A percentile compares a stretch with the other conserved stretches of the same genome.
Conservation (phyloP, 2,329 filamentous ascomycete species). For the Aspergillus latus region DNA sequence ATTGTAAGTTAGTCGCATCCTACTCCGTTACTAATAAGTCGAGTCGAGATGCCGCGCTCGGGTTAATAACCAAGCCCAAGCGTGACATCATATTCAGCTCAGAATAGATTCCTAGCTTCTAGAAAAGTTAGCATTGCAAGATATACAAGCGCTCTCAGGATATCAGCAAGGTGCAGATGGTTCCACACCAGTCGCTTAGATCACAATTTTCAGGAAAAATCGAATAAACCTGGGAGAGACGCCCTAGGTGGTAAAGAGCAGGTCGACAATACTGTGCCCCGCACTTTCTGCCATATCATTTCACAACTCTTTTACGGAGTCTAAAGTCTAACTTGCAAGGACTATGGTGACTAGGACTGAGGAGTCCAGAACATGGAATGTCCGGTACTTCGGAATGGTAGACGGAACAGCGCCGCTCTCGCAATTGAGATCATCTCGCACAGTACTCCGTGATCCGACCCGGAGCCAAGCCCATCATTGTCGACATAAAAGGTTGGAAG, state of each 20-base stretch:
- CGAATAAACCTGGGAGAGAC: no score
- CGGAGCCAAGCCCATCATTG: neutral
- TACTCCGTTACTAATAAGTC: conserved; percentile 7
- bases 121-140: neutral
- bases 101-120: neutral
- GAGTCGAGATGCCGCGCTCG: conserved; percentile 5
- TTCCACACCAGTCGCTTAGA: no score
- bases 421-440: neutral
- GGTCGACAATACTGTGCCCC: no score
- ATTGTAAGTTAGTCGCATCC: neutral
- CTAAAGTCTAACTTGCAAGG: no score
- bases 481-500: neutral
- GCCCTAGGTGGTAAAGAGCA: no score
- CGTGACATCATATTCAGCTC: conserved; percentile 8
- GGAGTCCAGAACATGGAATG: neutral
- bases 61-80: neutral
- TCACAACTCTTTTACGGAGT: no score
- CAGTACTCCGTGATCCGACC: conserved; percentile 3
- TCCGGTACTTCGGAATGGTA: neutral
- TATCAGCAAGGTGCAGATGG: no score
- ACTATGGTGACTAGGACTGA: neutral
- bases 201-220: no score
- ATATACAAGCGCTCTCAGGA: neutral
- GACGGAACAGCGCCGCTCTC: neutral
- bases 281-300: no score